Base-by-base conservation (phyloP, 345 rosid species). In the Rhizophora mangle region DNA sequence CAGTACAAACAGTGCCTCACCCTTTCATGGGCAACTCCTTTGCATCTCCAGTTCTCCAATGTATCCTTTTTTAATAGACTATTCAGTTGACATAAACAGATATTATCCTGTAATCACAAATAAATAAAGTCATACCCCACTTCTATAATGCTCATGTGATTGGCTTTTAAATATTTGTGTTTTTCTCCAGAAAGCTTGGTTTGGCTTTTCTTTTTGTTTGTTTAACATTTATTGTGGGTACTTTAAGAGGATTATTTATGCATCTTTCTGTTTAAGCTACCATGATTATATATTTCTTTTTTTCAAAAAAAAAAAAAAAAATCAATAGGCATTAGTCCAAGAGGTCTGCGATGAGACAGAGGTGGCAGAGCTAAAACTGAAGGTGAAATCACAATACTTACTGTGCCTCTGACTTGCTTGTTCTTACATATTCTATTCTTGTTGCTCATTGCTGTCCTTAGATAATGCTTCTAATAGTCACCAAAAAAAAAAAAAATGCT, bases 301-400 rank as follows among this genome's bases (percentile, higher is more conserved):
- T 53, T 46, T n/a, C n/a, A n/a, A n/a, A n/a, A n/a, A 36, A 24
- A 24, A 24, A 24, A 24, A 24, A 24, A 24, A 24, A 24, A 56
- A 58, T 72, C 64, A 60, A 62, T 76, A 91, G 99, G 93, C 85
- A 68, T 74, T 95, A 77, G 74, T 95, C 60, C 81, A 80, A 64
- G 99, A 95, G 78, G 90, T 95, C 61, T 95, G 99, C 78, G 97
- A 95, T 34, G 93, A 95, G 86, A 95, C 99, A 26, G 87, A 95
- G 77, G 70, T 95, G 71, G 97, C 97, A 37, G 99, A 89, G 74
- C 86, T 95, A 67, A 74, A 91, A 86, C 63, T 95, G 67, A 95
- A 95, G 96, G 99, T 93, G 79, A 76, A 63, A 64, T 52, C 69
- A 69, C 66, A 26, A 43, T 37, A 70, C 71, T 55, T 67, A 32